These are phyloP conservation scores for Ophiostoma sp. DNA, from an alignment of 2,329 filamentous ascomycete genomes.

Conservation along the genomic window DNA sequence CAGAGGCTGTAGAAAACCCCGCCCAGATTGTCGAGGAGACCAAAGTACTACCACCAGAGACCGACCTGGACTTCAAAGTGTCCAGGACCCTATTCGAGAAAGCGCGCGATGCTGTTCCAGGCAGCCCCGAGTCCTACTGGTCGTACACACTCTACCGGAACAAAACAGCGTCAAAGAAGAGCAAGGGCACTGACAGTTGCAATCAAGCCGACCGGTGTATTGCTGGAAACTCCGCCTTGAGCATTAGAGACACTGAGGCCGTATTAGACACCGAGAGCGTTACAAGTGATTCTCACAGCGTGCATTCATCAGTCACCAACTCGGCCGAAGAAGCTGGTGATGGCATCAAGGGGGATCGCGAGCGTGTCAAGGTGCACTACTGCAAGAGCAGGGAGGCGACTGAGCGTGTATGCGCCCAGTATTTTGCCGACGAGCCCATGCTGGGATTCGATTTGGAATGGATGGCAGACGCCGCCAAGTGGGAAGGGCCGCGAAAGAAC, in stretches of 20 bases:
- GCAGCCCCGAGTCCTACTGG: slow-evolving; percentile 56
- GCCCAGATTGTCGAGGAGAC: slow-evolving; percentile 14
- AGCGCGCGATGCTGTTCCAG: slow-evolving; percentile 44
- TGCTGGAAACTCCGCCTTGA: no score
- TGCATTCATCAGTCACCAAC: not conserved
- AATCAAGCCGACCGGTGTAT: no score
- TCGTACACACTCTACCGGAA: slow-evolving; percentile 62
- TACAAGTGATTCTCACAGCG: not conserved
- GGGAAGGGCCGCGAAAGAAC: slow-evolving; percentile 55
- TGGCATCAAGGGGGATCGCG: no score
- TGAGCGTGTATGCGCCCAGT: slow-evolving; percentile 57
- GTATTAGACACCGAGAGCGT: not conserved
- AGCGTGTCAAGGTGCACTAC: slow-evolving; percentile 66
- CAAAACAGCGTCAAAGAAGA: slow-evolving; percentile 34
- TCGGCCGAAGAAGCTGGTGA: not conserved
- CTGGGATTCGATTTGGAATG: slow-evolving; percentile 92
- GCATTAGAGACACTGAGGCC: no score
- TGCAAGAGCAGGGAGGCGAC: slow-evolving; percentile 63
- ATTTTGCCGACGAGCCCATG: slow-evolving; percentile 64
- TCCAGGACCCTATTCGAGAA: slow-evolving; percentile 41
- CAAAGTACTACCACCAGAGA: slow-evolving; percentile 33
- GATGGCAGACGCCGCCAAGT: slow-evolving; percentile 48
- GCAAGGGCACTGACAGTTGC: slow-evolving; percentile 26
- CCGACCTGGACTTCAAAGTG: slow-evolving; percentile 44
- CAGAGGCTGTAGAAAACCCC: not conserved